Evolutionary conservation across 805 yeast genomes (phyloP), one percentile per base, ranked within the genome.

Genomic region (Ogataea sp.): DNA sequence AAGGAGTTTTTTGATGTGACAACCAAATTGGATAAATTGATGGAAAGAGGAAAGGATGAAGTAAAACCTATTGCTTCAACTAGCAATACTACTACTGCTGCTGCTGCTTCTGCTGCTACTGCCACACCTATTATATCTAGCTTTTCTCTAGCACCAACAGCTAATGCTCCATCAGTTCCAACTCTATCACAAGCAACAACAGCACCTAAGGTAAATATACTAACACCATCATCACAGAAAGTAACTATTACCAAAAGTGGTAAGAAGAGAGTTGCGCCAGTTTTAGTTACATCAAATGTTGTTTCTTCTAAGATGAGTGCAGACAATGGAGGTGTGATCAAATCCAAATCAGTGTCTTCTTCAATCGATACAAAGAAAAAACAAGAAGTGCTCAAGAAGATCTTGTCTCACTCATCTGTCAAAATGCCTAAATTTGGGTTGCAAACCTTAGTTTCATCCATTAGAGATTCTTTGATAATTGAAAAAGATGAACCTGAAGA

Each of bases 171-270:
- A 13, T 3, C 28, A 7, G 15, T 11, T 5, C 3, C 20, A 3
- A 7, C 27, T n/a, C 3, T 14, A n/a, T 7, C 8, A 15, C 13
- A 7, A 9, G 3, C 13, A 30, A 17, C 21, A 9, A n/a, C 34
- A 6, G 17, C 36, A 3, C 6, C 27, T 16, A 40, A 42, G 16
- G 40, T 44, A 1, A 51, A 52, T 36, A 32, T 39, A 2, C 34
- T 49, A 15, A 48, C 53, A 1, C 30, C 50, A 10, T 30, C 51
- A 7, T 42, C 52, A 56, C 72, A 78, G 60, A 61, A 71, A 40
- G 71, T 80, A 1, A 71, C 83, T 2, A 70, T 83, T 5, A 75
- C 89, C 1, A 83, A 84, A 49, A 80, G 81, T 29, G 93, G 93
- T 4, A 78, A 76, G 51, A 83, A 83, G 49, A 61, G 93, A 47